These are phyloP conservation scores for Cercospora zeae-maydis DNA, from an alignment of 2,329 filamentous ascomycete genomes.

Conservation along the genomic window DNA sequence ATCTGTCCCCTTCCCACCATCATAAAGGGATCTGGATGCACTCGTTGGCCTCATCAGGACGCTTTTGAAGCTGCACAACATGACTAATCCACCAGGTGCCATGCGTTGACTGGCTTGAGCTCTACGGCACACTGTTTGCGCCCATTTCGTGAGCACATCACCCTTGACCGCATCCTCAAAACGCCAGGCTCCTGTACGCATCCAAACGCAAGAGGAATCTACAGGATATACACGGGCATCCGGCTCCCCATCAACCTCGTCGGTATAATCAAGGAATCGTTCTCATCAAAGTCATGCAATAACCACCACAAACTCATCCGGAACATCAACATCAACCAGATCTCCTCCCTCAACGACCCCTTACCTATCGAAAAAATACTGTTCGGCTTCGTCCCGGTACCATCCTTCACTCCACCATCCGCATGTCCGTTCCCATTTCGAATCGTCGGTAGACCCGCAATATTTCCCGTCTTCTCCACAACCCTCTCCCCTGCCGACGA, in stretches of 20 bases:
- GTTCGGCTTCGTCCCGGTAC: not conserved
- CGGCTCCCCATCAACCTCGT: constrained; percentile 13
- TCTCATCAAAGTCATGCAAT: constrained; percentile 18
- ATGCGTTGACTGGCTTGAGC: no score
- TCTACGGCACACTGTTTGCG: no score
- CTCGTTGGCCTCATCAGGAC: no score
- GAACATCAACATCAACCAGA: constrained; percentile 15
- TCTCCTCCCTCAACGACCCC: not conserved
- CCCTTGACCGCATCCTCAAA: not conserved
- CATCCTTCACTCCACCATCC: not conserved
- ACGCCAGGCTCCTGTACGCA: not conserved
- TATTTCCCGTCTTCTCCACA: constrained; percentile 3
- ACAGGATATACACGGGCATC: constrained; percentile 18
- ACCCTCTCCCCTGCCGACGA: constrained; percentile 1
- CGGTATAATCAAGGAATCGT: constrained; percentile 9
- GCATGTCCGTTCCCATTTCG: not conserved
- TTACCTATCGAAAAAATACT: not conserved
- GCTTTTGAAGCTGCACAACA: no score
- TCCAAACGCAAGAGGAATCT: not conserved
- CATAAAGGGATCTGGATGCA: not conserved
- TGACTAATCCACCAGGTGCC: no score
- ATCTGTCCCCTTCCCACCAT: not conserved
- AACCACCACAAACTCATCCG: constrained; percentile 17
- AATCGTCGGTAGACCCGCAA: not conserved
- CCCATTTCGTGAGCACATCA: no score